Percentiles rank a stretch among this genome's conserved stretches.
Evolutionary conservation across 148 eudicot species (phyloP).

Genomic region (Chenopodium album): DNA sequence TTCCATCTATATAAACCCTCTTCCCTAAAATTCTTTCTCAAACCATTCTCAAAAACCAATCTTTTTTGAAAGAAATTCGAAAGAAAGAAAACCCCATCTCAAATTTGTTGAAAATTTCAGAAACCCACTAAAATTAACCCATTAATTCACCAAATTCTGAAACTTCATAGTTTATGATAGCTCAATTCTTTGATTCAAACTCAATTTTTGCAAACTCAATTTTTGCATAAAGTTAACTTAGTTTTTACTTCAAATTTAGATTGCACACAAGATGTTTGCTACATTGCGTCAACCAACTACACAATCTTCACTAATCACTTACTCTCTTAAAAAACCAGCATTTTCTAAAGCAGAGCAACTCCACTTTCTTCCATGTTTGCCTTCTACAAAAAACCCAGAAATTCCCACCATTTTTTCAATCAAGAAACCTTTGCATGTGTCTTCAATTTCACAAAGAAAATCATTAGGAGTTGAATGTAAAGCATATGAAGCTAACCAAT

Average conservation of each 20-base stretch:
- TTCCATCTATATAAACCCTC: conserved; percentile 32
- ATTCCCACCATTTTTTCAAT: background rate
- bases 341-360: conserved; percentile 18
- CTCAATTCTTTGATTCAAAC: conserved; percentile 15
- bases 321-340: conserved; percentile 31
- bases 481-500: conserved; percentile 50
- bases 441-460: conserved; percentile 33
- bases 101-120: background rate
- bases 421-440: conserved; percentile 4
- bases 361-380: background rate
- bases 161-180: background rate
- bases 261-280: conserved; percentile 39
- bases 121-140: background rate
- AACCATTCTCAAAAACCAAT: conserved; percentile 11
- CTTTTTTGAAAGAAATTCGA: background rate
- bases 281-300: conserved; percentile 43
- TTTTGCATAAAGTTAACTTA: background rate
- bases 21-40: background rate
- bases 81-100: too few species aligned
- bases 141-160: background rate
- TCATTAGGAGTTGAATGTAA: conserved; percentile 30
- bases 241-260: conserved; percentile 8
- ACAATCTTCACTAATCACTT: conserved; percentile 25
- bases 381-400: conserved; percentile 15
- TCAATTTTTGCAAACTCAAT: background rate